Base-by-base conservation (phyloP, 805 yeast species). In the Maudiozyma bulderi region DNA sequence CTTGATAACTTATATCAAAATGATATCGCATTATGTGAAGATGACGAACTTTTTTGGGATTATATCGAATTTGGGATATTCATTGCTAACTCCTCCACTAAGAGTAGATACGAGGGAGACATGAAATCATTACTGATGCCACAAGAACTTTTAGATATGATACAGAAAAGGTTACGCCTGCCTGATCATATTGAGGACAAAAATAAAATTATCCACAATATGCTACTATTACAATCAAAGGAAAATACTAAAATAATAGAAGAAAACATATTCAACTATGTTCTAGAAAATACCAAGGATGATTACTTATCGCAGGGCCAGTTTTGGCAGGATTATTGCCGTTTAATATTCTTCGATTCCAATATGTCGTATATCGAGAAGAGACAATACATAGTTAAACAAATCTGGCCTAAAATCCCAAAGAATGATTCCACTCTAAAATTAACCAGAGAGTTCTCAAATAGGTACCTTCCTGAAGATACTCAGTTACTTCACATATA, bases 11-110 rank as follows among this genome's bases (percentile, higher is more conserved):
- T 58, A 2, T 56, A 50, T 43, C 47, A 51, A 10, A 39, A 51
- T n/a, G 48, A 53, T 29, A 48, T 64, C 4, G 58, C 59, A 31
- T 47, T 50, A 4, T 43, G 51, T 8, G 62, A 62, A 29, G 62
- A 60, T 43, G 64, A 60, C 45, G 60, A 59, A 35, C 15, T 62
- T 13, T 64, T 65, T 48, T 58, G 63, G 60, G 69, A 65, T 46
- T 59, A 53, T 45, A 50, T 65, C n/a, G 62, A 62, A 32, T 60
- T 53, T 45, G 48, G 53, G 35, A 43, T 56, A 13, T 65, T 65
- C 41, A 35, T 55, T 13, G 26, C 47, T 20, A 57, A 49, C 26
- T 48, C 54, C 14, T 8, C 31, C 1, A 20, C 48, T 3, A 51
- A 50, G 28, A 58, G 62, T 37, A 49, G 62, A 43, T 59, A 58